Percentiles rank a stretch among this genome's conserved stretches.
phyloP scores from a whole-genome alignment of 2,329 filamentous ascomycete species.

The Endoconidiophora polonica region DNA sequence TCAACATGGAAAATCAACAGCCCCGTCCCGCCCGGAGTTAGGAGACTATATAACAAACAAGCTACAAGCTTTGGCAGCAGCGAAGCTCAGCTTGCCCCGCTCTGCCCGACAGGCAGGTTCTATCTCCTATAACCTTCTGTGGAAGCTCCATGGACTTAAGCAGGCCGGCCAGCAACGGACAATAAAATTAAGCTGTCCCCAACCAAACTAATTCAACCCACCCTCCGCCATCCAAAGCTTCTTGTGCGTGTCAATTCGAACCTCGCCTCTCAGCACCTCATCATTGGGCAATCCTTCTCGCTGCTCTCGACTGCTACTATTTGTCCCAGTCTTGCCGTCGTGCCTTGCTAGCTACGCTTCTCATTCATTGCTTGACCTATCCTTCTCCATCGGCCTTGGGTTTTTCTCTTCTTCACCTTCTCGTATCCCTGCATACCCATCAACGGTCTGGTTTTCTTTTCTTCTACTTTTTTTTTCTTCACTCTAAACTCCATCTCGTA shows the following conservation, averaged over 20 bases:
- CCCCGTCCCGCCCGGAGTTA: too few species aligned
- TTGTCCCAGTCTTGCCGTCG: not conserved
- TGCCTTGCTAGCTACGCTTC: constrained; percentile 6
- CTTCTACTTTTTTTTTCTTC: constrained; percentile 5
- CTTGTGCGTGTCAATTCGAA: too few species aligned
- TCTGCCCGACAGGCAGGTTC: not conserved
- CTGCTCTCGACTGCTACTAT: not conserved
- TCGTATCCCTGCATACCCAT: constrained; percentile 9
- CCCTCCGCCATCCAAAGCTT: not conserved
- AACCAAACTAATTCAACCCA: not conserved
- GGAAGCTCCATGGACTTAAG: too few species aligned
- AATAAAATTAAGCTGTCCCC: not conserved
- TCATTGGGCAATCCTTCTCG: not conserved
- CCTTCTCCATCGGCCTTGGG: not conserved
- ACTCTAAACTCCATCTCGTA: not conserved
- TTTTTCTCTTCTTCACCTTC: constrained; percentile 5
- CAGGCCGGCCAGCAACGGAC: too few species aligned
- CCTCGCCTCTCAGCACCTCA: not conserved
- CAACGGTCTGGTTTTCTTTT: constrained; percentile 3
- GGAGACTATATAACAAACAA: not conserved
- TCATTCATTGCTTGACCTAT: not conserved
- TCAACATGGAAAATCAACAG: too few species aligned
- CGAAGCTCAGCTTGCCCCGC: constrained; percentile 3
- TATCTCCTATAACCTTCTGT: too few species aligned
- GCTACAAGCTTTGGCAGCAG: not conserved